Evolutionary conservation across 164 flowering plant genomes (phyloP).

Genomic region (Chimonanthus praecox): DNA sequence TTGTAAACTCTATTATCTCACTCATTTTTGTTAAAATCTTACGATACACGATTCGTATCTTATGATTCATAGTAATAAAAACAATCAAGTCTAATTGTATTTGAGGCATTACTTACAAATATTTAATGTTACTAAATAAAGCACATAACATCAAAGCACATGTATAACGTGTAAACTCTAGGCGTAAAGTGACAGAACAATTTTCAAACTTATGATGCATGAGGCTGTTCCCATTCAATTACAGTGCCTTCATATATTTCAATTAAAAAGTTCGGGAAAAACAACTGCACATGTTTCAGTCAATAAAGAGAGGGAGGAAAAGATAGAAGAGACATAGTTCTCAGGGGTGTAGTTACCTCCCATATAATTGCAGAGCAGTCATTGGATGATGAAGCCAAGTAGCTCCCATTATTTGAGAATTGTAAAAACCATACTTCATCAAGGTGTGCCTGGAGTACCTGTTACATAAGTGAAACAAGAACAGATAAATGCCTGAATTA

Average conservation of each 20-base stretch:
- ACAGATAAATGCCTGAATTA: too few species aligned
- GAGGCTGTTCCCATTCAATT: background rate
- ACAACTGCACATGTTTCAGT: background rate
- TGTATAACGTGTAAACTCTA: background rate
- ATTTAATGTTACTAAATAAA: too few species aligned
- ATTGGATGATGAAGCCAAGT: conserved; percentile 55
- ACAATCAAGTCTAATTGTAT: too few species aligned
- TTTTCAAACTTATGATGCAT: too few species aligned
- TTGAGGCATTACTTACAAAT: too few species aligned
- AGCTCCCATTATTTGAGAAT: conserved; percentile 60
- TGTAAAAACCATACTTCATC: conserved; percentile 64
- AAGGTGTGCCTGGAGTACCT: conserved; percentile 41
- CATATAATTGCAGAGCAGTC: conserved; percentile 48
- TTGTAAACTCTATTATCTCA: too few species aligned
- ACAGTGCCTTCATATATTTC: background rate
- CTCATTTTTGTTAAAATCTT: too few species aligned
- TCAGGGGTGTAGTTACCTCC: conserved; percentile 41
- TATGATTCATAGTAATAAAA: too few species aligned
- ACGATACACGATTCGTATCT: too few species aligned
- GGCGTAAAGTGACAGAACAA: background rate
- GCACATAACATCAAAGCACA: background rate
- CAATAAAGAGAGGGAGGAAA: background rate
- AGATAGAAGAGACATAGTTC: background rate
- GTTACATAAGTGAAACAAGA: conserved; percentile 10
- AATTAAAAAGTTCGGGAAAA: background rate